Percentiles rank a stretch among this genome's conserved stretches.
Evolutionary conservation across 257 asterid species (phyloP).

Genomic region (Gentiana straminea): DNA sequence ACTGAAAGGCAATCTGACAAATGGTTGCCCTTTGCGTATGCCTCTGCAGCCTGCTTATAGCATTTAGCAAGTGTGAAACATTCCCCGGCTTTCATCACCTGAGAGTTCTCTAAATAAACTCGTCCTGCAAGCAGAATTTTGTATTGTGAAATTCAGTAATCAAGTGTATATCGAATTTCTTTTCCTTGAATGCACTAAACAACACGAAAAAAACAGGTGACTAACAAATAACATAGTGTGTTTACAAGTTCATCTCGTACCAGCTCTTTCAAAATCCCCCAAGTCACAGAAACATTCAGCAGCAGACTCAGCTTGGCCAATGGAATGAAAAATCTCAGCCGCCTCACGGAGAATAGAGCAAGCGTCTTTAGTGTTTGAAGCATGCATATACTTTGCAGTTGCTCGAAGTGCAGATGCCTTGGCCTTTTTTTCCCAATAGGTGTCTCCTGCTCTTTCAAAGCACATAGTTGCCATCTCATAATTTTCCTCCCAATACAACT

Average conservation of each 20-base stretch:
- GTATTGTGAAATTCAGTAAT: too few relatives aligned
- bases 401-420: constrained; percentile 49
- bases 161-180: too few relatives aligned
- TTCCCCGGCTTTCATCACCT: constrained; percentile 44
- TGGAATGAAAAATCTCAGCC: constrained; percentile 51
- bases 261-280: constrained; percentile 50
- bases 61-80: constrained; percentile 44
- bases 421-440: constrained; percentile 42
- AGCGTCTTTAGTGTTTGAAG: constrained; percentile 29
- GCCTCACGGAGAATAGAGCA: constrained; percentile 43
- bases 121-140: constrained; percentile 23
- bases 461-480: constrained; percentile 63
- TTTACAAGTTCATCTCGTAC: constrained; percentile 14
- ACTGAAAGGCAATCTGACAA: constrained; percentile 39
- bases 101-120: constrained; percentile 35
- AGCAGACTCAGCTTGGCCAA: constrained; percentile 40
- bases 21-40: constrained; percentile 31
- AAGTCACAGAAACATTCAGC: constrained; percentile 54
- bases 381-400: constrained; percentile 29
- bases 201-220: too few relatives aligned
- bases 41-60: constrained; percentile 33
- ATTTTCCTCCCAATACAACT: constrained; percentile 58
- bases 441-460: constrained; percentile 59
- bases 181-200: too few relatives aligned
- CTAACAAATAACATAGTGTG: too few relatives aligned